phyloP scores from a whole-genome alignment of 1,284 basidiomycete species.

The Cryptococcus wingfieldii region DNA sequence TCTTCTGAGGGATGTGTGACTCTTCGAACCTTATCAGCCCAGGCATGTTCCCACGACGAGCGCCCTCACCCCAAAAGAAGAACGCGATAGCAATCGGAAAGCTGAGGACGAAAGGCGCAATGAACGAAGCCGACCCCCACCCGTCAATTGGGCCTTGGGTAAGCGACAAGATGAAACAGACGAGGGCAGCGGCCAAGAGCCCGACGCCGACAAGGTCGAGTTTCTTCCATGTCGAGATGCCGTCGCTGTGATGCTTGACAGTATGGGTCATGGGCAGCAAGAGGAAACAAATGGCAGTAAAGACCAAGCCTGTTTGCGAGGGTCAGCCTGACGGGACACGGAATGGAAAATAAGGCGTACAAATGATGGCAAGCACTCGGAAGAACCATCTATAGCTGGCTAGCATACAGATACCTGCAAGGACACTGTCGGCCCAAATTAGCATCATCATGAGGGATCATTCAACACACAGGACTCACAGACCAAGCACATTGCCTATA shows the following conservation, averaged over 20 bases:
- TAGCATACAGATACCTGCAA: conserved; percentile 35
- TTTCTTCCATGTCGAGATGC: conserved; percentile 34
- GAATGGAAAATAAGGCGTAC: background rate
- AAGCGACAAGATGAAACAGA: conserved; percentile 43
- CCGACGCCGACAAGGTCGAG: conserved; percentile 43
- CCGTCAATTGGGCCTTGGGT: conserved; percentile 43
- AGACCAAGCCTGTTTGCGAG: conserved; percentile 13
- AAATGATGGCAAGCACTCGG: conserved; percentile 40
- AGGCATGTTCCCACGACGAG: background rate
- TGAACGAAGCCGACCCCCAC: conserved; percentile 41
- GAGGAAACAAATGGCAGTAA: conserved; percentile 24
- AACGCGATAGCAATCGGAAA: conserved; percentile 37
- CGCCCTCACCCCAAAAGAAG: conserved; percentile 30
- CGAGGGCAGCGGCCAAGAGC: conserved; percentile 34
- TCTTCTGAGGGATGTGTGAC: conserved; percentile 20
- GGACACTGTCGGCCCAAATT: conserved; percentile 6
- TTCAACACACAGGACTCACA: conserved; percentile 13
- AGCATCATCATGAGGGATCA: background rate
- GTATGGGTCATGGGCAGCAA: conserved; percentile 30
- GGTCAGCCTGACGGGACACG: background rate
- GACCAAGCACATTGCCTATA: conserved; percentile 35
- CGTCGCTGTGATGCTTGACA: conserved; percentile 8
- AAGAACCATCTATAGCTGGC: conserved; percentile 40
- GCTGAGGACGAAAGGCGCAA: conserved; percentile 42
- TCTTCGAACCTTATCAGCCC: conserved; percentile 15